Conservation (phyloP, 768 basidiomycete genomes). For the Naematelia aurantialba region DNA sequence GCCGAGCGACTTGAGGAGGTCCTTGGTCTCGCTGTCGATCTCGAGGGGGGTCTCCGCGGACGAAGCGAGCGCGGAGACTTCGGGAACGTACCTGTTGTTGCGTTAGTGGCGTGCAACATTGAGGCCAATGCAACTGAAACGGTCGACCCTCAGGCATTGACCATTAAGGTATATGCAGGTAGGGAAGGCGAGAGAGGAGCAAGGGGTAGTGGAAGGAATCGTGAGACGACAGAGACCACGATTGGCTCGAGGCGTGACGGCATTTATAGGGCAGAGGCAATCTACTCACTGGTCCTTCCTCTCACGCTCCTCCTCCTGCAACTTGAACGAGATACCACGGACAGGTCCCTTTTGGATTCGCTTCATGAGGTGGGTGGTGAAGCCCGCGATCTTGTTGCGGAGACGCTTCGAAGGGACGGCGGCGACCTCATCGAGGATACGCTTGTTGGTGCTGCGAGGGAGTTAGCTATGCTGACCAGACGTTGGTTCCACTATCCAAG, state of each 20-base stretch:
- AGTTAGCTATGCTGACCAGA: conserved; percentile 8
- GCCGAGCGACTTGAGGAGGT: conserved; percentile 84
- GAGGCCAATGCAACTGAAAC: no score
- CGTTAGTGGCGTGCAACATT: conserved; percentile 1
- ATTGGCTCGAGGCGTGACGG: not conserved
- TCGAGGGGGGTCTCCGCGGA: conserved; percentile 67
- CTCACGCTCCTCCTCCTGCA: conserved; percentile 99
- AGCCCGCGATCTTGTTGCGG: conserved; percentile 98
- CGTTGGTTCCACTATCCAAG: not conserved
- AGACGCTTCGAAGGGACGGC: conserved; percentile 96
- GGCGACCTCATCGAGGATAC: conserved; percentile 68
- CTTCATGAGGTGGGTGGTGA: conserved; percentile 99
- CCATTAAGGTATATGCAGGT: no score
- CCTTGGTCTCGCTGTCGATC: conserved; percentile 92
- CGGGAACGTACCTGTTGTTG: conserved; percentile 63
- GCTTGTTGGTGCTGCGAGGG: conserved; percentile 76
- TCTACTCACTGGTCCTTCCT: conserved; percentile 94
- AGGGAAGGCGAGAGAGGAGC: not conserved
- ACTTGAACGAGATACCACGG: conserved; percentile 99
- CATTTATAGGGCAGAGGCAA: no score
- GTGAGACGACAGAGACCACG: not conserved
- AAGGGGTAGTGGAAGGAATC: not conserved
- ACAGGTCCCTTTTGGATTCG: conserved; percentile 98
- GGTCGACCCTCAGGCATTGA: no score
- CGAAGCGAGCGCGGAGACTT: conserved; percentile 87